Percentiles rank a stretch among this genome's conserved stretches.
These are phyloP conservation scores for Psilocybe azurescens DNA, from an alignment of 768 basidiomycete genomes.

Conservation along the genomic window DNA sequence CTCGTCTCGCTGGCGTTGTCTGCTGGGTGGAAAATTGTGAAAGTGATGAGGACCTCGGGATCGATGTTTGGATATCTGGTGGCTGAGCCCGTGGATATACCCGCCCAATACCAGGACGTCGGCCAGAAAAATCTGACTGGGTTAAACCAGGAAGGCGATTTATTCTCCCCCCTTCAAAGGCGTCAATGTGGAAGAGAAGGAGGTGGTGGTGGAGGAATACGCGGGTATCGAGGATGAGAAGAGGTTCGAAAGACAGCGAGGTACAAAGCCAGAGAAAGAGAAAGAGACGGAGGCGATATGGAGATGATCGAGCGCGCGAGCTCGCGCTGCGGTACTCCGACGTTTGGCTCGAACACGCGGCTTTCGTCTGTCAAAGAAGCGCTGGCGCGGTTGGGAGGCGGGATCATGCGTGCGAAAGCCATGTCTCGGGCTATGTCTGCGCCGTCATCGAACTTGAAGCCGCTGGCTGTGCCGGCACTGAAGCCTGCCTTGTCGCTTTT, in stretches of 20 bases:
- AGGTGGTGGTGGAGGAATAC: too few species aligned
- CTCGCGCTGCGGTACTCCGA: constrained; percentile 65
- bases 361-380: constrained; percentile 52
- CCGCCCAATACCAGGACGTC: constrained; percentile 26
- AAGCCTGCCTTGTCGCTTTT: constrained; percentile 23
- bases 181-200: background rate
- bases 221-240: too few species aligned
- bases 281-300: constrained; percentile 29
- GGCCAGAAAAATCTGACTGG: background rate
- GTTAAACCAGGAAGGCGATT: too few species aligned
- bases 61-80: constrained; percentile 75
- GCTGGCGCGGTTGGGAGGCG: constrained; percentile 43
- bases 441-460: constrained; percentile 2
- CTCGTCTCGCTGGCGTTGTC: constrained; percentile 55
- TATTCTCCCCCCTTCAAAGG: too few species aligned
- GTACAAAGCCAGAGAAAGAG: background rate
- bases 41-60: constrained; percentile 61
- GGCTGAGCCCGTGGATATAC: constrained; percentile 65
- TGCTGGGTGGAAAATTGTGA: constrained; percentile 66
- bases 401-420: constrained; percentile 25
- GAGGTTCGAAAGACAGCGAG: background rate
- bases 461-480: constrained; percentile 10
- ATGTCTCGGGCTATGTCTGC: constrained; percentile 10
- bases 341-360: constrained; percentile 60
- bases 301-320: constrained; percentile 48